A percentile compares a stretch with the other conserved stretches of the same genome.
Conservation (phyloP, 1,284 basidiomycete genomes). For the Sutorius eximius region DNA sequence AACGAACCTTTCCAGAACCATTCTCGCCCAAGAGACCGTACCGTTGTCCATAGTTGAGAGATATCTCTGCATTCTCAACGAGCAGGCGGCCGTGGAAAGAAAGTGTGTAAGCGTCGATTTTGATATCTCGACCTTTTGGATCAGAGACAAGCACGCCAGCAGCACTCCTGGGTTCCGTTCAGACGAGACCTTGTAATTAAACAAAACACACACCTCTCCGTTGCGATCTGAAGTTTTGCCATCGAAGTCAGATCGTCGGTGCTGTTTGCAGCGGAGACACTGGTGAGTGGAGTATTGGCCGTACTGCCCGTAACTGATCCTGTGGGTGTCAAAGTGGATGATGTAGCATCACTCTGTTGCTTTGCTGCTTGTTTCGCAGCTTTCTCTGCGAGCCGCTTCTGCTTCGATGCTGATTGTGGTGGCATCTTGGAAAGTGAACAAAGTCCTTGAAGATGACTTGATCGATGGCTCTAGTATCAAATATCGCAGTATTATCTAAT, state of each 20-base stretch:
- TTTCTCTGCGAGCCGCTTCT: slow-evolving; percentile 88
- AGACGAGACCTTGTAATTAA: background rate
- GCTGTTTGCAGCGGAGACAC: slow-evolving; percentile 70
- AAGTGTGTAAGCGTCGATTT: slow-evolving; percentile 94
- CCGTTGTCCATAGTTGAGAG: slow-evolving; percentile 96
- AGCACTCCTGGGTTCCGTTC: slow-evolving; percentile 60
- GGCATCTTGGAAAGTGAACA: slow-evolving; percentile 48
- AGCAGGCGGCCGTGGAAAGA: slow-evolving; percentile 97
- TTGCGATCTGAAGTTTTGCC: slow-evolving; percentile 85
- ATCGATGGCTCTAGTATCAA: slow-evolving; percentile 26
- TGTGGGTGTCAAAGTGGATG: slow-evolving; percentile 57
- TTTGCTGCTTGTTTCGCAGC: slow-evolving; percentile 75
- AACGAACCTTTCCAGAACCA: slow-evolving; percentile 90
- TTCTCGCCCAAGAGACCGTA: slow-evolving; percentile 97
- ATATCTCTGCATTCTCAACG: slow-evolving; percentile 85
- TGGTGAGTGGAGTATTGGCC: slow-evolving; percentile 77
- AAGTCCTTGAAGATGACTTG: slow-evolving; percentile 11
- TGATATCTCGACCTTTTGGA: slow-evolving; percentile 91
- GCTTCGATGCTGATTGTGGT: slow-evolving; percentile 78
- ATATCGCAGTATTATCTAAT: slow-evolving; percentile 30
- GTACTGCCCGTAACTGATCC: slow-evolving; percentile 65
- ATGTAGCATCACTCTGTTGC: slow-evolving; percentile 43
- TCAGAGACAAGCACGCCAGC: slow-evolving; percentile 93
- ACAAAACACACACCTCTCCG: slow-evolving; percentile 64
- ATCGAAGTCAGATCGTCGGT: slow-evolving; percentile 76